Conservation (phyloP, 2,329 filamentous ascomycete species). For the Fusarium xyrophilum region DNA sequence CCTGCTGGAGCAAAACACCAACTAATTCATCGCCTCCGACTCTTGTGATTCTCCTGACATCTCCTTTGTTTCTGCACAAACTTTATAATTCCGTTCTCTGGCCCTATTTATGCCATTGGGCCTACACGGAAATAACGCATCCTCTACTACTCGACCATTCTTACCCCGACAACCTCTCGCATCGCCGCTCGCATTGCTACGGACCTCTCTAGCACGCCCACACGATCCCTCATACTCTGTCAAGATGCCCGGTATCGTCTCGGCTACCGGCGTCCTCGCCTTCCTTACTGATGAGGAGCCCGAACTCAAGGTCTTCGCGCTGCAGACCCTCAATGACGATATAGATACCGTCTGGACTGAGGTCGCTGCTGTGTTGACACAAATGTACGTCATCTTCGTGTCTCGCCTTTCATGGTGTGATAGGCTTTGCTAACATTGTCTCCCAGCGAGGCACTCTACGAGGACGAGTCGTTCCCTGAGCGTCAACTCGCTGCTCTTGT, state of each 20-base stretch:
- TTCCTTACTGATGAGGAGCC: constrained; percentile 95
- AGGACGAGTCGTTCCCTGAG: constrained; percentile 93
- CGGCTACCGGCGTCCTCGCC: constrained; percentile 91
- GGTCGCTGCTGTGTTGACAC: constrained; percentile 87
- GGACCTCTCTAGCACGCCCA: constrained; percentile 28
- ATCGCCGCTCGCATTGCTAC: constrained; percentile 30
- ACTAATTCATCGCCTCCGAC: constrained; percentile 27
- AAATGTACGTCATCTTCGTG: constrained; percentile 71
- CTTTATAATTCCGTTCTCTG: constrained; percentile 9
- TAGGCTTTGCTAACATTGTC: constrained; percentile 18
- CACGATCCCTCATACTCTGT: constrained; percentile 26
- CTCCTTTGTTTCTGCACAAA: constrained; percentile 14
- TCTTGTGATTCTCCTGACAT: constrained; percentile 20
- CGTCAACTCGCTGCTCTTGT: constrained; percentile 93
- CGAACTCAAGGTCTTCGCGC: constrained; percentile 91
- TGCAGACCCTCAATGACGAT: constrained; percentile 94
- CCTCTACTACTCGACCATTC: constrained; percentile 22
- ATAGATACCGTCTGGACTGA: constrained; percentile 98
- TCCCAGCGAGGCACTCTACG: constrained; percentile 89
- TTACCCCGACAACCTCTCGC: constrained; percentile 22
- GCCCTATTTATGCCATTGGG: constrained; percentile 36
- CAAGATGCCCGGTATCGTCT: constrained; percentile 90
- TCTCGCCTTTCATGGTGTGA: neutral
- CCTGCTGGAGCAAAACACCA: constrained; percentile 43
- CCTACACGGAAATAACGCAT: constrained; percentile 28